These are phyloP conservation scores for Colletotrichum sansevieriae DNA, from an alignment of 2,329 filamentous ascomycete genomes.

Conservation along the genomic window DNA sequence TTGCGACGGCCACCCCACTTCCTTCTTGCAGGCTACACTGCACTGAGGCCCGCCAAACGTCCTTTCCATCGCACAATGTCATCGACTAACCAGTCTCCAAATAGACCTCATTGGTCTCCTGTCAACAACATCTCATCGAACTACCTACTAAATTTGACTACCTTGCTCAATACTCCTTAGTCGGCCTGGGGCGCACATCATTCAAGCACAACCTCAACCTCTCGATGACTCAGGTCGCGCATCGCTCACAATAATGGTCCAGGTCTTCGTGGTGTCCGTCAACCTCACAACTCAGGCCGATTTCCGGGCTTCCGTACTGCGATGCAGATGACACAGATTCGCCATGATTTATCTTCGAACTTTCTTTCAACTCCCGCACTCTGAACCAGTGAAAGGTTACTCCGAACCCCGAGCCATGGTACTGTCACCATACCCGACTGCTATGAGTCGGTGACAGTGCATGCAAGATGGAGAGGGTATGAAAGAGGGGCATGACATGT, in stretches of 20 bases:
- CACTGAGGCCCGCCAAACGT: background rate
- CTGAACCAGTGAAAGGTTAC: background rate
- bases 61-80: background rate
- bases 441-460: conserved; percentile 31
- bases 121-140: conserved; percentile 16
- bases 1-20: conserved; percentile 22
- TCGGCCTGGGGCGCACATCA: background rate
- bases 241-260: background rate
- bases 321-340: background rate
- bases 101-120: conserved; percentile 5
- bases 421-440: conserved; percentile 3
- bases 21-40: background rate
- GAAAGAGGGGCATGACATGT: background rate
- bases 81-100: conserved; percentile 2
- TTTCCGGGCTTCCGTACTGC: background rate
- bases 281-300: background rate
- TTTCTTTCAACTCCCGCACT: background rate
- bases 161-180: background rate
- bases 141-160: background rate
- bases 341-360: background rate
- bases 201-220: background rate
- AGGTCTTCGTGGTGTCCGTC: background rate
- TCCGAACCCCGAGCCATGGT: conserved; percentile 20
- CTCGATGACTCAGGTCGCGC: background rate
- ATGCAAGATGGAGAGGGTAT: conserved; percentile 4